Evolutionary conservation across 2,329 filamentous ascomycete species (phyloP).

Genomic region (Curvularia spicifera): DNA sequence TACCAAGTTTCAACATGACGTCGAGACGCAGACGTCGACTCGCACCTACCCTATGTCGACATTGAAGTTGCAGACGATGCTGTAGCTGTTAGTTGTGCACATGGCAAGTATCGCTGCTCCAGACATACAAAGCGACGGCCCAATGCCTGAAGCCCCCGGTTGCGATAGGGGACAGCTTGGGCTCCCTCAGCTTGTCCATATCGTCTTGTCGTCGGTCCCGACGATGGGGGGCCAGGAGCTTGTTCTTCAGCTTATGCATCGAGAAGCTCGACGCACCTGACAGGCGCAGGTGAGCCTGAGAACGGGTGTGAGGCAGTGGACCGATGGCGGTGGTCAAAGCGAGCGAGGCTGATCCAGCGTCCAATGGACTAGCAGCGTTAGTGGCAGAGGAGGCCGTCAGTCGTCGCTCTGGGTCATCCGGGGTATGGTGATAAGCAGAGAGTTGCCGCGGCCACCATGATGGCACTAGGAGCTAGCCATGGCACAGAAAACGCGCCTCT

Average conservation of each 20-base stretch:
- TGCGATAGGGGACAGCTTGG: slow-evolving; percentile 15
- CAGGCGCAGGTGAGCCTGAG: slow-evolving; percentile 27
- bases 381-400: slow-evolving; percentile 9
- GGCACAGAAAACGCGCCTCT: slow-evolving; percentile 10
- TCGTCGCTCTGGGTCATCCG: slow-evolving; percentile 17
- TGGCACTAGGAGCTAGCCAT: neutral
- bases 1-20: slow-evolving; percentile 25
- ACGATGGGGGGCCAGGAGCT: slow-evolving; percentile 34
- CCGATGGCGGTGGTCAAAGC: slow-evolving; percentile 18
- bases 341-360: slow-evolving; percentile 8
- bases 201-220: slow-evolving; percentile 33
- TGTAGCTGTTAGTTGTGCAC: slow-evolving; percentile 28
- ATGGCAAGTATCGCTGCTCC: neutral
- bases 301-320: slow-evolving; percentile 15
- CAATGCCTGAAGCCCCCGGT: slow-evolving; percentile 46
- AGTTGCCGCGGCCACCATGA: slow-evolving; percentile 6
- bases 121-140: slow-evolving; percentile 50
- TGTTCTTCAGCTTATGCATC: slow-evolving; percentile 49
- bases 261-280: slow-evolving; percentile 28
- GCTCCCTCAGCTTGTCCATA: slow-evolving; percentile 27
- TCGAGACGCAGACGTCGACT: neutral
- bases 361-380: slow-evolving; percentile 12
- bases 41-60: slow-evolving; percentile 50
- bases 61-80: slow-evolving; percentile 54
- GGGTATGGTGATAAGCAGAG: neutral